Base-by-base conservation (phyloP, 495 filamentous ascomycete species). In the Penicillium malachiteum region DNA sequence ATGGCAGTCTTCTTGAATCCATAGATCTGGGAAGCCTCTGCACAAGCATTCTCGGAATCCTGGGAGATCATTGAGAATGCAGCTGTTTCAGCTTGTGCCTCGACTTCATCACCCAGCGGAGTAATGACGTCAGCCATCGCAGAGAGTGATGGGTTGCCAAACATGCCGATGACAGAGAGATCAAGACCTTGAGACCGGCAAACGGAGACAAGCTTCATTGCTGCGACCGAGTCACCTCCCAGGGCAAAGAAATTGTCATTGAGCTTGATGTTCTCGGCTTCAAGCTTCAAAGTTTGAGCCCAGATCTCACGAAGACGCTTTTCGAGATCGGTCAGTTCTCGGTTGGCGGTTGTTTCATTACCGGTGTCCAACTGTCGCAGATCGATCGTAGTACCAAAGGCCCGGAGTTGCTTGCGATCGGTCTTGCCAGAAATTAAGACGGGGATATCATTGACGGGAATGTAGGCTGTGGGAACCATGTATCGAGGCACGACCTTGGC, bases 221-320 rank as follows among this genome's bases (percentile, higher is more conserved):
- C 84, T 14, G 72, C 71, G 43, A 88, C 72, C 11, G 84, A 87
- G 65, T 87, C 84, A 39, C 84, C 85, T 18, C 85, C 85, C 5
- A 85, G 71, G 0, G 72, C 71, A 63, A 87, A 85, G 69, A 88
- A 87, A 34, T 77, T 73, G 40, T 76, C 71, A 2, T 71, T 67
- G 3, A 60, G 63, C 7, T 65, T 56, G 16, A 78, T 75, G 1
- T 55, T 46, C 7, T 68, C 65, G 0, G 55, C 43, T 0, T 73
- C 54, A 1, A 78, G 54, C 11, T 74, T 75, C 16, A 84, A 62
- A 5, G 71, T 64, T 3, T 66, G 21, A 17, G 65, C 58, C 82
- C 80, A 84, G 13, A 72, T 59, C 13, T 64, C 45, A 10, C 69
- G 71, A 11, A 84, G 61, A 8, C 52, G 62, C 37, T 65, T 62